Evolutionary conservation across 2,329 filamentous ascomycete species (phyloP).

Genomic region (Alternaria sp.): DNA sequence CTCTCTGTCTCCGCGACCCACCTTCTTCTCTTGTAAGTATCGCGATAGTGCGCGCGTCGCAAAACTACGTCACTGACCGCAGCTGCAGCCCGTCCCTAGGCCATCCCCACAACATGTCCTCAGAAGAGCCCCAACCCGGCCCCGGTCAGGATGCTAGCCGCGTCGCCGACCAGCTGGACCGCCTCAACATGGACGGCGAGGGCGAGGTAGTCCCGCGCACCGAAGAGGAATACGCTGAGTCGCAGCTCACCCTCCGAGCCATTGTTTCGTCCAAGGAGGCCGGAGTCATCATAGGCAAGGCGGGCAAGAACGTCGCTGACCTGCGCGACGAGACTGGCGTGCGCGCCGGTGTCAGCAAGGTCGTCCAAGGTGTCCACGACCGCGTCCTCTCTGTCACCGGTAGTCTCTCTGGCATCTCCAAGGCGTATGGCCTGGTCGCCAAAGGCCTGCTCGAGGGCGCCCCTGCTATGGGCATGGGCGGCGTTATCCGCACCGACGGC

Average conservation of each 20-base stretch:
- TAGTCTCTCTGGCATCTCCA: conserved; percentile 83
- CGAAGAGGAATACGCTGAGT: conserved; percentile 93
- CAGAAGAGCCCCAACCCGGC: conserved; percentile 46
- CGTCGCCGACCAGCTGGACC: conserved; percentile 52
- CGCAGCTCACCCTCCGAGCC: conserved; percentile 90
- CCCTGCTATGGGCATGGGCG: conserved; percentile 94
- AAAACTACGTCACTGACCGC: conserved; percentile 37
- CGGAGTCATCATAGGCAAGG: conserved; percentile 98
- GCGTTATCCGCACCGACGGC: conserved; percentile 79
- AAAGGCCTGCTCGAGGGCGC: conserved; percentile 91
- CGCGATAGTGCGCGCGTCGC: conserved; percentile 19
- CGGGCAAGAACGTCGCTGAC: conserved; percentile 96
- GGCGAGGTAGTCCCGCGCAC: conserved; percentile 85
- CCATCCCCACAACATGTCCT: conserved; percentile 51
- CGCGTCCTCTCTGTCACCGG: conserved; percentile 96
- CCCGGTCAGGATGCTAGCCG: conserved; percentile 43
- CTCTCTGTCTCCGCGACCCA: conserved; percentile 4
- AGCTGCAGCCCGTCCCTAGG: conserved; percentile 31
- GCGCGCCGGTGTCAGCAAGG: conserved; percentile 97
- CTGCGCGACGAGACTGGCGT: conserved; percentile 97
- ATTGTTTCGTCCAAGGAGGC: conserved; percentile 99
- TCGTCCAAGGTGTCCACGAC: conserved; percentile 96
- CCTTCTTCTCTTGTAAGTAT: conserved; percentile 25
- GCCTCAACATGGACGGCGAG: conserved; percentile 48
- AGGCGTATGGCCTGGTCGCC: conserved; percentile 92